Base-by-base conservation (phyloP, 352 stramenopile genomes). In the Phytophthora europaea region DNA sequence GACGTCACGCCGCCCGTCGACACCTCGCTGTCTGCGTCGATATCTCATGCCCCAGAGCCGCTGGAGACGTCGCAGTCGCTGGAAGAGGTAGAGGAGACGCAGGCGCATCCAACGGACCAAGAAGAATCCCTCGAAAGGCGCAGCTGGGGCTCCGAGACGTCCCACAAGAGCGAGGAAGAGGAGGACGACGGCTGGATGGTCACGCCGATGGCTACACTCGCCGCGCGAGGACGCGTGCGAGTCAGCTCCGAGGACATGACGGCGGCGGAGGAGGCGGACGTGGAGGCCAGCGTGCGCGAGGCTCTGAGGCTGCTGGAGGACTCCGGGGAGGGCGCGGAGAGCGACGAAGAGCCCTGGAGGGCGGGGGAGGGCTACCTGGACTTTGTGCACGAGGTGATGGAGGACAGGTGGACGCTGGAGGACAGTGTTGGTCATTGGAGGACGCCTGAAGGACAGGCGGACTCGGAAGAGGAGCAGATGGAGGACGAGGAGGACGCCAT, bases 281-380 rank as follows among this genome's bases (percentile, higher is more conserved):
- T 91, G n/a, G 87, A 91, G 53, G 72, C 70, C 7, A 88, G 72
- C 52, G 82, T 94, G 8, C 70, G 76, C 3, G 80, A 77, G 45
- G 87, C 85, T 31, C 60, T 94, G 64, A 67, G 73, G 51, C 71
- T 92, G 15, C 48, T 94, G 31, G 84, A 90, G 28, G 61, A 78
- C 58, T 78, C 53, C 16, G 58, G 23, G 4, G 75, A 82, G 4
- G 52, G 43, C 12, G 43, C 15, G n/a, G 64, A 60, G 55, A 78
- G 67, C 33, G 70, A 82, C 6, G 56, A 54, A 23, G 67, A 80
- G 13, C 13, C 36, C 36, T 13, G 12, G 36, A 43, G 36, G 36
- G 36, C 38, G 4, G 38, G 38, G 38, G 38, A 45, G 6, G 68
- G 56, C 13, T 87, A 87, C 59, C 72, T 89, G 53, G 84, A 89